phyloP scores from a whole-genome alignment of 2,329 filamentous ascomycete species.

The Stagonosporopsis vannaccii region DNA sequence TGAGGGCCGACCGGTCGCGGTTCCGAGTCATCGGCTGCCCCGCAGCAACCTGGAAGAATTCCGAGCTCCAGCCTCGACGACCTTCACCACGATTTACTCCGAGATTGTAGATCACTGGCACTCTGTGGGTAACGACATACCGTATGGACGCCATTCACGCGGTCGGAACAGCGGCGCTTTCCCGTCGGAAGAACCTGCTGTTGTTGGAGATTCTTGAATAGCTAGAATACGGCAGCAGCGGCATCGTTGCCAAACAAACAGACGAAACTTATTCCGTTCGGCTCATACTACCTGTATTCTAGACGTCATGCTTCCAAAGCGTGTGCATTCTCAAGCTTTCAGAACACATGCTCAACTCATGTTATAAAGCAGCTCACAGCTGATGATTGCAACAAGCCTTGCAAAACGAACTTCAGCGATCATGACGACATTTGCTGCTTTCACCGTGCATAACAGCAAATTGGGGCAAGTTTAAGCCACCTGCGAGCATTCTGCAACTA shows the following conservation, averaged over 20 bases:
- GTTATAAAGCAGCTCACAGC: too few relatives aligned
- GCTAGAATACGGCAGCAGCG: background rate
- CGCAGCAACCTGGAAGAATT: conserved; percentile 7
- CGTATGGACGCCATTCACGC: background rate
- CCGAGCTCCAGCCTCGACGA: conserved; percentile 10
- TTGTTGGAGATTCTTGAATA: background rate
- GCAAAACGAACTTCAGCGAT: too few relatives aligned
- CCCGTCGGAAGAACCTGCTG: background rate
- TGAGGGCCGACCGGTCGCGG: conserved; percentile 3
- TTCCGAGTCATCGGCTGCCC: conserved; percentile 13
- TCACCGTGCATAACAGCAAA: too few relatives aligned
- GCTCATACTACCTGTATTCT: background rate
- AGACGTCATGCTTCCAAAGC: too few relatives aligned
- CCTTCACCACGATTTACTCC: conserved; percentile 1
- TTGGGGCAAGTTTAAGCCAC: too few relatives aligned
- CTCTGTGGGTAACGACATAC: background rate
- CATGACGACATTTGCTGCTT: too few relatives aligned
- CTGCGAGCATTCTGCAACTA: too few relatives aligned
- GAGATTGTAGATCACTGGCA: conserved; percentile 3
- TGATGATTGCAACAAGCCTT: too few relatives aligned
- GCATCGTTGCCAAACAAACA: background rate
- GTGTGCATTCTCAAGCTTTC: background rate
- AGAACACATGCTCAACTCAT: too few relatives aligned
- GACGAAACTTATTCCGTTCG: background rate
- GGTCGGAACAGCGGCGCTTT: background rate